phyloP scores from a whole-genome alignment of 2,329 filamentous ascomycete species.

The Septoria petroselini region DNA sequence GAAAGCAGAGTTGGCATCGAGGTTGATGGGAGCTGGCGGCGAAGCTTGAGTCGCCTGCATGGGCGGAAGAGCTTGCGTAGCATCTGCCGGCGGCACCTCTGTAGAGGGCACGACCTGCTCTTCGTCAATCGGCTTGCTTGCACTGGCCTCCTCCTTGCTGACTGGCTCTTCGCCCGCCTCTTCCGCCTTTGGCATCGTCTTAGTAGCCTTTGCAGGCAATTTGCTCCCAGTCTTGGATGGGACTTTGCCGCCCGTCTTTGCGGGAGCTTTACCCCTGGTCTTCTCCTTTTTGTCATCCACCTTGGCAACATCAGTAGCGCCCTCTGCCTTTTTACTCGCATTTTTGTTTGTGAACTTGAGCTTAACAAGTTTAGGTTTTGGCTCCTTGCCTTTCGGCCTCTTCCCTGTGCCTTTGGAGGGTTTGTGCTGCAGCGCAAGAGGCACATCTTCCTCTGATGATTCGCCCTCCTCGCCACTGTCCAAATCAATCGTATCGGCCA shows the following conservation, averaged over 20 bases:
- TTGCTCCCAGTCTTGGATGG: constrained; percentile 10
- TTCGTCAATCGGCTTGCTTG: constrained; percentile 26
- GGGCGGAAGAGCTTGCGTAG: constrained; percentile 3
- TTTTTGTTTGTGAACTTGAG: constrained; percentile 21
- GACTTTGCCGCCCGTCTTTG: constrained; percentile 15
- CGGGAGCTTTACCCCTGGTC: constrained; percentile 7
- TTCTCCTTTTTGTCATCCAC: constrained; percentile 15
- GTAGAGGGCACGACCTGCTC: constrained; percentile 26
- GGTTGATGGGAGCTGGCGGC: constrained; percentile 21
- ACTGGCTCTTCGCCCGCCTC: constrained; percentile 1
- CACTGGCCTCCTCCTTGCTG: constrained; percentile 9
- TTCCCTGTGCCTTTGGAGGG: constrained; percentile 10
- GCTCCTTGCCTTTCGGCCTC: constrained; percentile 14
- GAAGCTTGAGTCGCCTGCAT: constrained; percentile 13
- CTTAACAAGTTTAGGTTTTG: constrained; percentile 20
- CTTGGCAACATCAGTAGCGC: background rate
- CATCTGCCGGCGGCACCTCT: constrained; percentile 6
- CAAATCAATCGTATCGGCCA: constrained; percentile 50
- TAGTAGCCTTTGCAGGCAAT: constrained; percentile 9
- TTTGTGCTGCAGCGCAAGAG: constrained; percentile 12
- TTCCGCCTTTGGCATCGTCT: constrained; percentile 9
- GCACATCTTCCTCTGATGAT: constrained; percentile 16
- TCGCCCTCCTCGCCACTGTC: constrained; percentile 53
- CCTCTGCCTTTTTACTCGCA: constrained; percentile 13
- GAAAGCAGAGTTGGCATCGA: constrained; percentile 35